phyloP scores from a whole-genome alignment of 1,284 basidiomycete genomes.

The Cutaneotrichosporon arboriforme region DNA sequence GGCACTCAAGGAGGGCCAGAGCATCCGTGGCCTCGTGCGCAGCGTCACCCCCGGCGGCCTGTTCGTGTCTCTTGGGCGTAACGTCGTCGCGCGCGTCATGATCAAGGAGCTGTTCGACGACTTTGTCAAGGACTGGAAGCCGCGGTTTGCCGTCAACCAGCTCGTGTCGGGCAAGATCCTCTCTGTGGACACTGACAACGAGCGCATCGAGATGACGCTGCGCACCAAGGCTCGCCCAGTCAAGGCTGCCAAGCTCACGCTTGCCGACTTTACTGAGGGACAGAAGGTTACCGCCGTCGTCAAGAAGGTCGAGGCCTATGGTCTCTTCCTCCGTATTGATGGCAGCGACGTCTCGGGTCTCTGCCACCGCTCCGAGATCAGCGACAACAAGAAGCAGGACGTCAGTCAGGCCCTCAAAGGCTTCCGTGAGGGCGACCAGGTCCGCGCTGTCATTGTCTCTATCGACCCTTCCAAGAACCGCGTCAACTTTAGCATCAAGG shows the following conservation, averaged over 20 bases:
- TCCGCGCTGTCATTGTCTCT: slow-evolving; percentile 71
- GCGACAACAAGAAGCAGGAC: slow-evolving; percentile 76
- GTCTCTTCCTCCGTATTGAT: slow-evolving; percentile 84
- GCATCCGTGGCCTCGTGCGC: slow-evolving; percentile 82
- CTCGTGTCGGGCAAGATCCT: slow-evolving; percentile 80
- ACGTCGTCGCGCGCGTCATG: slow-evolving; percentile 82
- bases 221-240: slow-evolving; percentile 53
- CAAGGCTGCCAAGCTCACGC: slow-evolving; percentile 42
- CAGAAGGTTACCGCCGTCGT: slow-evolving; percentile 70
- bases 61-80: slow-evolving; percentile 80
- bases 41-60: slow-evolving; percentile 72
- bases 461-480: slow-evolving; percentile 69
- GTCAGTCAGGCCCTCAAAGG: slow-evolving; percentile 68
- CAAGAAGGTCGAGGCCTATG: slow-evolving; percentile 73
- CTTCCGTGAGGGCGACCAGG: slow-evolving; percentile 79
- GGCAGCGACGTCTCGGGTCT: slow-evolving; percentile 78
- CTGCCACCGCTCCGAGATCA: slow-evolving; percentile 88
- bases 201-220: slow-evolving; percentile 83
- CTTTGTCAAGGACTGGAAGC: slow-evolving; percentile 92
- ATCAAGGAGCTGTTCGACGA: slow-evolving; percentile 90
- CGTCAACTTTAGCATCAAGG: slow-evolving; percentile 83
- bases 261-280: slow-evolving; percentile 63
- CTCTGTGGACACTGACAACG: slow-evolving; percentile 61
- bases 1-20: slow-evolving; percentile 67
- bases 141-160: slow-evolving; percentile 71